phyloP scores from a whole-genome alignment of 495 filamentous ascomycete genomes.

The Copromyces sp. region DNA sequence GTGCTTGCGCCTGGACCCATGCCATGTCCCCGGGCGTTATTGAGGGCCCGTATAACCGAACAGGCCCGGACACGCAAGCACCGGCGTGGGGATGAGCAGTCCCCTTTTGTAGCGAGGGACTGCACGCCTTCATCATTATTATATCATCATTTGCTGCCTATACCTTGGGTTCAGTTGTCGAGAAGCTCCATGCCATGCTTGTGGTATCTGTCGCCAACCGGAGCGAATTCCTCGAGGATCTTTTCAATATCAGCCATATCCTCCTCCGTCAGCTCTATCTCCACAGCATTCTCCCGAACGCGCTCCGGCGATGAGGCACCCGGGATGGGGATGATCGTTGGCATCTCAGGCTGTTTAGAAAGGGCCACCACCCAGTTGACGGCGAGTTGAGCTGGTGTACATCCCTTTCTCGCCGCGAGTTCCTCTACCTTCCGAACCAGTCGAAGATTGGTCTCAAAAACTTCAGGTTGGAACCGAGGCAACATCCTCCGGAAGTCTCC shows the following conservation, averaged over 20 bases:
- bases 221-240: constrained; percentile 29
- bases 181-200: constrained; percentile 8
- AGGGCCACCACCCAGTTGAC: constrained; percentile 57
- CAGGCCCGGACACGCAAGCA: neutral
- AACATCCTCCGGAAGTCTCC: constrained; percentile 43
- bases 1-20: neutral
- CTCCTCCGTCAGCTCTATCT: constrained; percentile 34
- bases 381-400: constrained; percentile 65
- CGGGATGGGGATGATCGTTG: constrained; percentile 73
- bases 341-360: constrained; percentile 48
- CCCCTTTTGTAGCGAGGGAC: neutral
- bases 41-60: neutral
- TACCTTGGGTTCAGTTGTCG: constrained; percentile 1
- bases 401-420: constrained; percentile 58
- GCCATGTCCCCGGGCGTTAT: neutral
- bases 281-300: constrained; percentile 41
- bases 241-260: constrained; percentile 41
- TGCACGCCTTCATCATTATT: neutral
- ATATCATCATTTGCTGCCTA: neutral
- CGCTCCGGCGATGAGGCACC: constrained; percentile 46
- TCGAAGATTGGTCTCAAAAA: constrained; percentile 65
- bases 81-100: neutral
- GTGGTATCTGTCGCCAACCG: constrained; percentile 32
- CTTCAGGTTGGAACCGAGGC: constrained; percentile 60
- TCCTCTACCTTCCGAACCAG: constrained; percentile 56